Evolutionary conservation across 805 yeast species (phyloP), one percentile per base, ranked within the genome.

Genomic region (Yamadazyma olivae): DNA sequence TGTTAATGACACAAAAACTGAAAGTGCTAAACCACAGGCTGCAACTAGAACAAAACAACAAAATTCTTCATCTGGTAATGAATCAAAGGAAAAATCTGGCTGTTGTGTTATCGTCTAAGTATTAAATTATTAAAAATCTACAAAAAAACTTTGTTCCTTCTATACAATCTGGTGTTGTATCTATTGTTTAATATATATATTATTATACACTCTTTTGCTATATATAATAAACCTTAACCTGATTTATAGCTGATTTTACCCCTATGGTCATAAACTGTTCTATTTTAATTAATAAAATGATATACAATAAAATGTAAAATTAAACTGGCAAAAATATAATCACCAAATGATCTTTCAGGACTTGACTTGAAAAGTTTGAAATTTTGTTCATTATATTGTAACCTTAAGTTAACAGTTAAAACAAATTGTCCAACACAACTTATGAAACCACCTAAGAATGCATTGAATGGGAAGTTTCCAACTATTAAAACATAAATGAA

Each of bases 351-450:
- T 38, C 79, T 53, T 51, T 71, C 77, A 3, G 71, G 70, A 20
- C 20, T 39, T 20, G 17, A 36, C 20, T 8, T 35, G 21, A 44
- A 44, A 17, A 44, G 20, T 15, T 27, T 20, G 17, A 30, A 38
- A 24, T 41, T 49, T 28, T 50, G 27, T 18, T 52, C 57, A 23
- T 49, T 45, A 30, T 59, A 69, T 56, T 90, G 97, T 53, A 91
- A 72, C 53, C 98, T 74, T 53, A 93, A 68, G 42, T 85, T 74
- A 27, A 85, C 87, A 9, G 95, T 79, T 44, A 93, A 74, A 17
- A 93, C 98, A 58, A 93, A 93, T 61, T 93, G 98, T 10, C 95
- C 98, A 33, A 93, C 97, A 30, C 97, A 86, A 16, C 88, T 70
- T 37, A 83, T 76, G 56, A 93, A 93, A 1, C 98, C 98, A 15